Evolutionary conservation across 345 rosid genomes (phyloP).

Genomic region (Cardamine chenopodiifolia): DNA sequence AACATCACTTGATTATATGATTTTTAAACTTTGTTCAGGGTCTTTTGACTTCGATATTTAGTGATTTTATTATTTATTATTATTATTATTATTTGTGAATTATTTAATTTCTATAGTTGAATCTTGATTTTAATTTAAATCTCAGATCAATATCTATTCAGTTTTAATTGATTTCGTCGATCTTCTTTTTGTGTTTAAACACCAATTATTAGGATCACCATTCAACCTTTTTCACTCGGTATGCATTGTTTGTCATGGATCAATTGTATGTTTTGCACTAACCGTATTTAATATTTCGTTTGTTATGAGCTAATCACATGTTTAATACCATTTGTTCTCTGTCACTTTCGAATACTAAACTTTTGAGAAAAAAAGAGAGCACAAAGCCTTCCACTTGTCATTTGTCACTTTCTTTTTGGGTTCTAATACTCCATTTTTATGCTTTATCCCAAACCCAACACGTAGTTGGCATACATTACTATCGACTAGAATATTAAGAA

Average conservation of each 20-base stretch:
- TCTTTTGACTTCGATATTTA: too few relatives aligned
- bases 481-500: conserved; percentile 22
- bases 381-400: conserved; percentile 28
- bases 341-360: neutral
- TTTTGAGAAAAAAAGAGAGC: neutral
- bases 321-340: neutral
- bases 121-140: too few relatives aligned
- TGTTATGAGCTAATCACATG: neutral
- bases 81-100: too few relatives aligned
- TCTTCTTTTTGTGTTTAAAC: too few relatives aligned
- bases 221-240: neutral
- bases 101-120: too few relatives aligned
- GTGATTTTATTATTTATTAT: too few relatives aligned
- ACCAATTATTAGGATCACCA: too few relatives aligned
- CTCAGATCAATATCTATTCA: too few relatives aligned
- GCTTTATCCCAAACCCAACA: conserved; percentile 25
- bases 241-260: neutral
- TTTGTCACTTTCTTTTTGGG: conserved; percentile 24
- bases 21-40: too few relatives aligned
- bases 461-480: neutral
- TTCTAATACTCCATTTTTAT: conserved; percentile 25
- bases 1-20: too few relatives aligned
- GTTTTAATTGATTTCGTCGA: too few relatives aligned
- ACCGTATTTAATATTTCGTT: neutral
- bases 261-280: neutral